A percentile compares a stretch with the other conserved stretches of the same genome.
Evolutionary conservation across 2,329 filamentous ascomycete genomes (phyloP).

Genomic region (Monosporascus sp.): DNA sequence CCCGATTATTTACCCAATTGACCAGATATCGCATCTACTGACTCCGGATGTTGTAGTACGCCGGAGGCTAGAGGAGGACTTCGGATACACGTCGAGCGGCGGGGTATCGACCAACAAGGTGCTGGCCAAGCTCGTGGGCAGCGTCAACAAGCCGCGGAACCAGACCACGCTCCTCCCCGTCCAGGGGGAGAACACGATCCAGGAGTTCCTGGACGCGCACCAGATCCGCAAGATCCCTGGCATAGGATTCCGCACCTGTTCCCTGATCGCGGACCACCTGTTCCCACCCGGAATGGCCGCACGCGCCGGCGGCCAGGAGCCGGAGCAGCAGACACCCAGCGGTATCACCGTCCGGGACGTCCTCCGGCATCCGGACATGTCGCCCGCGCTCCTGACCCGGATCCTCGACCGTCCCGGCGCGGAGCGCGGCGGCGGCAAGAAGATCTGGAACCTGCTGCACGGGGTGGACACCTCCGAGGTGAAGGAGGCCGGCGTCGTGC

Average conservation of each 20-base stretch:
- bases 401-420: conserved; percentile 66
- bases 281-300: conserved; percentile 20
- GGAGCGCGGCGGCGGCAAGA: conserved; percentile 64
- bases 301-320: too few species aligned
- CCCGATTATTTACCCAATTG: too few species aligned
- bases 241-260: conserved; percentile 74
- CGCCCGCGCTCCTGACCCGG: conserved; percentile 58
- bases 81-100: conserved; percentile 81
- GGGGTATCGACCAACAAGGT: conserved; percentile 86
- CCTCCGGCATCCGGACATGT: conserved; percentile 57
- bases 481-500: conserved; percentile 62
- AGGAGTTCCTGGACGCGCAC: conserved; percentile 67
- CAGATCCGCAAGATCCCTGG: conserved; percentile 78
- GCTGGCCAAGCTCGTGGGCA: conserved; percentile 78
- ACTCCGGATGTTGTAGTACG: conserved; percentile 41
- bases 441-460: conserved; percentile 73
- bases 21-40: too few species aligned
- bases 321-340: too few species aligned
- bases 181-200: conserved; percentile 45
- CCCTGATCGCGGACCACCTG: conserved; percentile 59
- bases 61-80: conserved; percentile 63
- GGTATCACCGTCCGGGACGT: conserved; percentile 59
- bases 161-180: conserved; percentile 80
- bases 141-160: conserved; percentile 75
- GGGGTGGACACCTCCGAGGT: conserved; percentile 75